A percentile compares a stretch with the other conserved stretches of the same genome.
phyloP scores from a whole-genome alignment of 2,329 filamentous ascomycete genomes.

The Calonectria fujianensis region DNA sequence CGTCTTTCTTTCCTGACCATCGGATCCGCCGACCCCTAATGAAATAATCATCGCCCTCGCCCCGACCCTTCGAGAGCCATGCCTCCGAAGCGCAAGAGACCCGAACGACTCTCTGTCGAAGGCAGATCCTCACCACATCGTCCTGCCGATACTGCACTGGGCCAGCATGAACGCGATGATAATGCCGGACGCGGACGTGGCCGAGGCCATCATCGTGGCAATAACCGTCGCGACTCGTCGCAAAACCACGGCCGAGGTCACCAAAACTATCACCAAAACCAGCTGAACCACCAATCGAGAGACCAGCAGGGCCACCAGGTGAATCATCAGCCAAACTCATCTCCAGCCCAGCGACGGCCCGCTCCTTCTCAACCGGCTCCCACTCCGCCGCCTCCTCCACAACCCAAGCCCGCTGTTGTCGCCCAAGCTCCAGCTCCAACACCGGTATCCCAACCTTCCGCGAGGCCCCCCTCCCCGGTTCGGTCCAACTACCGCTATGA shows the following conservation, averaged over 20 bases:
- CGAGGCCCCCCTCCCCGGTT: slow-evolving; percentile 58
- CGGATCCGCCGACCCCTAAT: slow-evolving; percentile 54
- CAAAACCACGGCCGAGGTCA: slow-evolving; percentile 59
- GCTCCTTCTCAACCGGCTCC: slow-evolving; percentile 48
- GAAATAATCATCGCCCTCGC: slow-evolving; percentile 55
- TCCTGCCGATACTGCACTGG: slow-evolving; percentile 73
- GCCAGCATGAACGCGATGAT: slow-evolving; percentile 75
- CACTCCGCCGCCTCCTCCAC: slow-evolving; percentile 44
- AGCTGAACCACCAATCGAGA: slow-evolving; percentile 26
- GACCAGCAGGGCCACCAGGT: slow-evolving; percentile 14
- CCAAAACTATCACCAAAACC: slow-evolving; percentile 50
- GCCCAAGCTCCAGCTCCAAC: slow-evolving; percentile 1
- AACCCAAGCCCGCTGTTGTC: slow-evolving; percentile 25
- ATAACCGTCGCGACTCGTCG: slow-evolving; percentile 72
- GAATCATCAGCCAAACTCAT: slow-evolving; percentile 43
- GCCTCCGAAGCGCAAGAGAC: slow-evolving; percentile 77
- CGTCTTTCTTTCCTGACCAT: slow-evolving; percentile 29
- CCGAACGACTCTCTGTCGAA: slow-evolving; percentile 70
- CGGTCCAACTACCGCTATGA: slow-evolving; percentile 80
- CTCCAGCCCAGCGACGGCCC: slow-evolving; percentile 50
- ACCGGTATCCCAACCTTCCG: slow-evolving; percentile 42
- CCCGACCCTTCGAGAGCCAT: slow-evolving; percentile 61
- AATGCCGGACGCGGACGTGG: slow-evolving; percentile 67
- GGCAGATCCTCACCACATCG: slow-evolving; percentile 78
- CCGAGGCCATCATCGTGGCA: slow-evolving; percentile 68